Base-by-base conservation (phyloP, 2,329 filamentous ascomycete genomes). In the Rhynchosporium agropyri region DNA sequence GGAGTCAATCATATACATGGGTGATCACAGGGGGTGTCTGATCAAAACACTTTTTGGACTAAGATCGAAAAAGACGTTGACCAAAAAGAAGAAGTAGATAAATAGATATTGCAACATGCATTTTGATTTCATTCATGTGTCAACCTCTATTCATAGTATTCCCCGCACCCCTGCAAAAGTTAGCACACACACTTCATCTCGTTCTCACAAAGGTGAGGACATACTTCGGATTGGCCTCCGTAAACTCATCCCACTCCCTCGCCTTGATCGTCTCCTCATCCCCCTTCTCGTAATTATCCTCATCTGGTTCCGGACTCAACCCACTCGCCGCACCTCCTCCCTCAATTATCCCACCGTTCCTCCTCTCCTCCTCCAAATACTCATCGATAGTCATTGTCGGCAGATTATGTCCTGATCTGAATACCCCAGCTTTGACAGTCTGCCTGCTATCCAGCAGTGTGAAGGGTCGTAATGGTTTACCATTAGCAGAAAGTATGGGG, bases 361-460 rank as follows among this genome's bases (percentile, higher is more conserved):
- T 84, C 73, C 84, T 84, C 79, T 98, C 95, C 76, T 98, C 94
- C 58, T 96, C 95, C 15, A 99, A 81, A 73, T 98, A 99, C 78
- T 99, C 95, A 70, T 99, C 95, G 65, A 99, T 97, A 1, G 87
- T 91, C 95, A 99, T 98, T 3, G 95, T 98, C 0, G 95, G 95
- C 63, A 99, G 79, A 77, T 91, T 97, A 75, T 99, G 95, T 7
- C 95, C 92, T 0, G 92, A 86, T 61, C 91, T 84, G 77, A 99
- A 99, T 0, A 99, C 94, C 2, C 89, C 89, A 63, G 88, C 82
- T 64, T 88, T 85, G 63, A 97, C 77, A 65, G 92, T 88, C 65
- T 91, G 86, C 43, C 95, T 84, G 68, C 83, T 89, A 63, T 89
- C 88, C 4, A 96, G 81, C 28, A 99, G 81, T 1, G 92, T 97